Evolutionary conservation across 163 green algal genomes (phyloP).

Genomic region (Prototheca wickerhamii): DNA sequence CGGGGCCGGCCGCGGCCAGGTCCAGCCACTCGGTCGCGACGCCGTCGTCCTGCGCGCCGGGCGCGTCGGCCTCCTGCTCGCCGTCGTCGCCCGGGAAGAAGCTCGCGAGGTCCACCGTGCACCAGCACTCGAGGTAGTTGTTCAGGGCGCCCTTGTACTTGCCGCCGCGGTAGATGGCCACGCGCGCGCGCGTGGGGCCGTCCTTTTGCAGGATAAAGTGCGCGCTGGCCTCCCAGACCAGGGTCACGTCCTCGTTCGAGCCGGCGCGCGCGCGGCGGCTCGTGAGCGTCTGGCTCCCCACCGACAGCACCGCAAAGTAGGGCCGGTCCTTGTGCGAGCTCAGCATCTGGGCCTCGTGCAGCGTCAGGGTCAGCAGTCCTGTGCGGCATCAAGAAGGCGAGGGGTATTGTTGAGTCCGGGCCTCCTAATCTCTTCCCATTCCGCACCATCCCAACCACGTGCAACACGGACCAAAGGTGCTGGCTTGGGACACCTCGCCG

Average conservation of each 20-base stretch:
- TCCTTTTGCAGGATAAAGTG: conserved; percentile 26
- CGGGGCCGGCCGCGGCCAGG: background rate
- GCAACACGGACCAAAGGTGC: background rate
- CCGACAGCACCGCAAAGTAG: conserved; percentile 16
- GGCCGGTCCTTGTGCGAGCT: background rate
- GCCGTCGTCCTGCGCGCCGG: background rate
- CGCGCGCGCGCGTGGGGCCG: conserved; percentile 21
- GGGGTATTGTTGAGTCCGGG: background rate
- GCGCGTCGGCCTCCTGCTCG: too few relatives aligned
- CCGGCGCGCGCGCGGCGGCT: background rate
- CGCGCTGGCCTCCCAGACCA: conserved; percentile 9
- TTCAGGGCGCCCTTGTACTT: conserved; percentile 20
- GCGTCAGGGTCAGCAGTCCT: conserved; percentile 16
- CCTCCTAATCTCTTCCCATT: background rate
- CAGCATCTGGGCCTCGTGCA: conserved; percentile 17
- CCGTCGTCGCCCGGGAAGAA: conserved; percentile 16
- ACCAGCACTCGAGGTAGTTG: conserved; percentile 27
- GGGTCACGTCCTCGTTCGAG: background rate
- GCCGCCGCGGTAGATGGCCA: conserved; percentile 26
- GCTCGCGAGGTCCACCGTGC: conserved; percentile 23
- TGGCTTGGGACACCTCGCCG: background rate
- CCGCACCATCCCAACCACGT: background rate
- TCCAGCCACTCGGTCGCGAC: background rate
- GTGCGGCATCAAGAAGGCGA: background rate
- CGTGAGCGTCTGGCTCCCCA: conserved; percentile 18